Evolutionary conservation across 2,329 filamentous ascomycete species (phyloP), one percentile per base, ranked within the genome.

Genomic region (Aureobasidium sp.): DNA sequence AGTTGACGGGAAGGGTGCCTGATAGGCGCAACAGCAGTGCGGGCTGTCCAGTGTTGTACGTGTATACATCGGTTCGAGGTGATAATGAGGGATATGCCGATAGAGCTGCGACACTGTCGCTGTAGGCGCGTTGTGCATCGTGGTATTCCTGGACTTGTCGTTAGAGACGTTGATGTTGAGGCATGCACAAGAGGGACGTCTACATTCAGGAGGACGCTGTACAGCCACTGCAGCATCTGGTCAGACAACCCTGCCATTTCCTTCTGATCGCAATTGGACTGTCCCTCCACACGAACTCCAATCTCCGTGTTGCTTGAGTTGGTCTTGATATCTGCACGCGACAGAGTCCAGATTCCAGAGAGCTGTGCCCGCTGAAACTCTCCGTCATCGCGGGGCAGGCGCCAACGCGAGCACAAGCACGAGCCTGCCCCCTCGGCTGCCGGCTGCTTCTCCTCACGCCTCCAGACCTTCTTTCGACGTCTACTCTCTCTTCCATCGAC

Each of bases 41-140:
- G 14, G 91, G 93, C 66, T 83, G 80, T 70, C 94, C 94, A 80
- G 90, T 90, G 68, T 96, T 89, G 73, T 92, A 96, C 62, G 93
- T 97, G 76, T 97, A 95, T 57, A 97, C 92, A 74, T 97, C 92
- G 64, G 94, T 99, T 68, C 90, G 85, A 29, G 92, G 91, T 9
- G 87, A 84, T 25, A 99, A 81, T 2, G 90, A 88, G 8, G 91
- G 85, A 71, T 91, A 91, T 68, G 88, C 84, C 36, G 89, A 84
- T 59, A 99, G 84, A 31, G 87, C 85, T 71, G 91, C 88, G 66
- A 90, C 92, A 68, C 95, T 87, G 76, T 97, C 92, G 73, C 89
- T 89, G 78, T 97, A 97, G 60, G 92, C 91, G 65, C 91, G 88
- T 72, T 93, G 95, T 63, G 95, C 88, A 78, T 97, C 90, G 74